A percentile compares a stretch with the other conserved stretches of the same genome.
These are phyloP conservation scores for Trametes pubescens DNA, from an alignment of 1,284 basidiomycete genomes.

Conservation along the genomic window DNA sequence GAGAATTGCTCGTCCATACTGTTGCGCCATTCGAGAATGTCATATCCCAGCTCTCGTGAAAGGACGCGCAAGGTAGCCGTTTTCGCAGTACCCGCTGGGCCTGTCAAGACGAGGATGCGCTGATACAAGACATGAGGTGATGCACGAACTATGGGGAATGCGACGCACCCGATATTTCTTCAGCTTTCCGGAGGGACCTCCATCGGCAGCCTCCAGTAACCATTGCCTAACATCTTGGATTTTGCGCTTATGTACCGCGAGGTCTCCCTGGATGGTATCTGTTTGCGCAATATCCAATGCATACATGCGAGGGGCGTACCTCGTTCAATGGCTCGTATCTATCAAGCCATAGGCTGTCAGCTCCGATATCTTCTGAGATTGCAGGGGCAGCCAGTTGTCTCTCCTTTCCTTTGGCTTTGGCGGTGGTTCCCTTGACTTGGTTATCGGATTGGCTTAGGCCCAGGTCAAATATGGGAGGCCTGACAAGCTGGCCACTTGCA, in stretches of 20 bases:
- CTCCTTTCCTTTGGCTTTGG: constrained; percentile 59
- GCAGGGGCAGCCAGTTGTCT: constrained; percentile 34
- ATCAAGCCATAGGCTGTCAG: constrained; percentile 79
- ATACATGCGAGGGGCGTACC: constrained; percentile 48
- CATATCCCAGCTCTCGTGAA: constrained; percentile 77
- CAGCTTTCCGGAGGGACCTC: constrained; percentile 68
- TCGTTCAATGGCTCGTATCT: constrained; percentile 73
- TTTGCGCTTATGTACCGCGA: constrained; percentile 91
- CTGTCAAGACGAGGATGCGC: constrained; percentile 88
- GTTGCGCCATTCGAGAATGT: constrained; percentile 90
- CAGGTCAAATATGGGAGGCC: constrained; percentile 47
- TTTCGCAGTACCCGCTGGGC: constrained; percentile 92
- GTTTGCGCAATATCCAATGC: not conserved
- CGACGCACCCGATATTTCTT: constrained; percentile 80
- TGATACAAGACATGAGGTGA: constrained; percentile 42
- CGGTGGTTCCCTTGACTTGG: constrained; percentile 27
- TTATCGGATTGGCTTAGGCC: constrained; percentile 29
- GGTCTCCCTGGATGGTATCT: constrained; percentile 61
- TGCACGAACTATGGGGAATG: not conserved
- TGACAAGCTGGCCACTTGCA: constrained; percentile 43
- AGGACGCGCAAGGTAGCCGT: constrained; percentile 86
- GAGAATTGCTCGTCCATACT: constrained; percentile 53
- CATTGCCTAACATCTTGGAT: constrained; percentile 87
- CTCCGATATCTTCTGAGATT: constrained; percentile 33
- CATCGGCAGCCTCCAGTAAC: constrained; percentile 85